Evolutionary conservation across 768 basidiomycete genomes (phyloP).

Genomic region (Xanthoconium purpureum): DNA sequence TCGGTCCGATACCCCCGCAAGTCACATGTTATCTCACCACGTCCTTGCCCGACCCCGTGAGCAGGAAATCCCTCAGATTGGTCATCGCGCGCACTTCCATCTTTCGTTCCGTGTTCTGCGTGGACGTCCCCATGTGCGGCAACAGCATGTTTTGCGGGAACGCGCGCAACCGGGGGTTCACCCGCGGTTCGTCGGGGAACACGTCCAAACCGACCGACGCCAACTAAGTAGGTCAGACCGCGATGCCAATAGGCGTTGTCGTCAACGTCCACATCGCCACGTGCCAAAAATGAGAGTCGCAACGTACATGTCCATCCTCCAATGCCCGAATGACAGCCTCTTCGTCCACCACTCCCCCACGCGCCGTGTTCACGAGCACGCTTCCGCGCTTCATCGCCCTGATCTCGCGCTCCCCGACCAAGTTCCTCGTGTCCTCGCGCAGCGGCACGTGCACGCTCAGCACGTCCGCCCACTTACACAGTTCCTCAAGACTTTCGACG

Average conservation of each 20-base stretch:
- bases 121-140: slow-evolving; percentile 92
- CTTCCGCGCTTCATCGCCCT: slow-evolving; percentile 71
- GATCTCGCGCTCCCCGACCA: slow-evolving; percentile 76
- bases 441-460: slow-evolving; percentile 86
- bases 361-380: slow-evolving; percentile 81
- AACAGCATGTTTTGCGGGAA: slow-evolving; percentile 81
- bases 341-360: slow-evolving; percentile 88
- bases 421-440: slow-evolving; percentile 62
- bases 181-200: slow-evolving; percentile 77
- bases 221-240: background rate
- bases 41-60: slow-evolving; percentile 58
- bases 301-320: slow-evolving; percentile 82
- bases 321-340: slow-evolving; percentile 81
- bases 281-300: background rate
- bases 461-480: slow-evolving; percentile 74
- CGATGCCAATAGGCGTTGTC: too few species aligned
- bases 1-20: background rate
- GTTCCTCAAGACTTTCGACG: slow-evolving; percentile 56
- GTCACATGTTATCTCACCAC: slow-evolving; percentile 33
- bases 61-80: slow-evolving; percentile 70
- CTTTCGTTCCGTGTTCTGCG: slow-evolving; percentile 68
- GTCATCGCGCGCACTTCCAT: slow-evolving; percentile 83
- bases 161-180: slow-evolving; percentile 72
- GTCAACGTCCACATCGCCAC: background rate
- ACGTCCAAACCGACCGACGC: slow-evolving; percentile 72